These are phyloP conservation scores for Cucumis melo DNA, from an alignment of 306 rosid species.

Conservation along the genomic window DNA sequence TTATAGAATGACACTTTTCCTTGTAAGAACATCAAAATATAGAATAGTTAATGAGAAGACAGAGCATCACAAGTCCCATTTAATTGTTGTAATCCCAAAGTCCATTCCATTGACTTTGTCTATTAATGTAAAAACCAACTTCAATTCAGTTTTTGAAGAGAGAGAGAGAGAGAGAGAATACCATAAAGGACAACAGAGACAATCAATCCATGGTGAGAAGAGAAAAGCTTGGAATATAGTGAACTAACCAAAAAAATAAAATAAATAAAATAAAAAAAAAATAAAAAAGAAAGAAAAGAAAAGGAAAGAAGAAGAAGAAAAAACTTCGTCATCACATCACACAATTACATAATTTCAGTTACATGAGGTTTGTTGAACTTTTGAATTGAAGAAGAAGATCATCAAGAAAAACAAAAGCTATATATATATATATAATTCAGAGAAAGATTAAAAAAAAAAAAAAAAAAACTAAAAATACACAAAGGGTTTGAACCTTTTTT, in stretches of 20 bases:
- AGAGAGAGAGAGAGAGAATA: no score
- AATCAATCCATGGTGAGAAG: neutral
- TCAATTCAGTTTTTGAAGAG: neutral
- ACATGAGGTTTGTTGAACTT: neutral
- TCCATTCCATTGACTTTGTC: neutral
- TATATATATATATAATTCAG: neutral
- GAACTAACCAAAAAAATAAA: neutral
- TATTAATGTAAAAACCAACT: neutral
- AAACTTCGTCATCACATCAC: neutral
- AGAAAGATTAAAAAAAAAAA: neutral
- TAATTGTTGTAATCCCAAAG: neutral
- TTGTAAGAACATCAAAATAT: neutral
- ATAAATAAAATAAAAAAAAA: no score
- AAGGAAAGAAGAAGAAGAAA: neutral
- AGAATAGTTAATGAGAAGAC: neutral
- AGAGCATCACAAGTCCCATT: neutral
- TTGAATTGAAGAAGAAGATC: neutral
- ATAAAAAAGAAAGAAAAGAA: no score
- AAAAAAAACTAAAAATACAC: neutral
- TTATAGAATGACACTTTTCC: neutral
- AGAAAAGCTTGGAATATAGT: neutral
- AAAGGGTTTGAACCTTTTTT: neutral
- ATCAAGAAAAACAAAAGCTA: neutral
- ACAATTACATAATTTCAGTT: slow-evolving; percentile 1
- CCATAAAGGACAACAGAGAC: neutral